Percentiles rank a stretch among this genome's conserved stretches.
Evolutionary conservation across 352 stramenopile species (phyloP).

Genomic region (Phytophthora lateralis): DNA sequence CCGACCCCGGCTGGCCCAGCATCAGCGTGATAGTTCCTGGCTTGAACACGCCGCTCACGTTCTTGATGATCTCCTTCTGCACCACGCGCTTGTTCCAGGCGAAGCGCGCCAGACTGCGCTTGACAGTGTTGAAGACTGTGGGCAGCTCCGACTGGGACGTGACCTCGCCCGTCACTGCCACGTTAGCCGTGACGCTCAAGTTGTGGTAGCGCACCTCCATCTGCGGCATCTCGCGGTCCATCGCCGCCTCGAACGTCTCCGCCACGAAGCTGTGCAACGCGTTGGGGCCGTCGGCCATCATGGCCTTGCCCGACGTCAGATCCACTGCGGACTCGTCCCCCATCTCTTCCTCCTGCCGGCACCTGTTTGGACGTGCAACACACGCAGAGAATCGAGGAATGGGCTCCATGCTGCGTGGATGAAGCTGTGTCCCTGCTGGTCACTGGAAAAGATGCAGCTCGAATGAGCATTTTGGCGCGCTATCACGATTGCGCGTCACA

Average conservation of each 20-base stretch:
- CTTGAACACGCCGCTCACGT: constrained; percentile 32
- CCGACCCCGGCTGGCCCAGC: constrained; percentile 40
- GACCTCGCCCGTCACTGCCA: constrained; percentile 21
- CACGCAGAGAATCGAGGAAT: background rate
- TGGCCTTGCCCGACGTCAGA: constrained; percentile 18
- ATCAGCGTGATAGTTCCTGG: constrained; percentile 40
- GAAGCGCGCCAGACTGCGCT: constrained; percentile 27
- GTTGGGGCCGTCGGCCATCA: constrained; percentile 45
- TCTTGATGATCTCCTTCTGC: constrained; percentile 44
- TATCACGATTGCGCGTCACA: background rate
- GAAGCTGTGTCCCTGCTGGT: background rate
- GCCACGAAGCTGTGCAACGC: constrained; percentile 47
- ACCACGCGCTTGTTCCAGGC: constrained; percentile 36
- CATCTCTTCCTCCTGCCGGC: background rate
- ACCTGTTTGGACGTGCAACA: background rate
- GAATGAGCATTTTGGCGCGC: background rate
- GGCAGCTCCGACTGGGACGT: constrained; percentile 41
- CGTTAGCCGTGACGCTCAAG: constrained; percentile 46
- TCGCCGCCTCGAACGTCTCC: constrained; percentile 39
- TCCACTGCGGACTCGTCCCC: background rate
- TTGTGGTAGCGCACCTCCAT: constrained; percentile 66
- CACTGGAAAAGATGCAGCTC: background rate
- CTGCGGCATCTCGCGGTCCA: constrained; percentile 50
- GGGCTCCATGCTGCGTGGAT: background rate
- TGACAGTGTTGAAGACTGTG: constrained; percentile 38